Percentiles rank a stretch among this genome's conserved stretches.
These are phyloP conservation scores for Cercospora citrullina DNA, from an alignment of 2,329 filamentous ascomycete species.

Conservation along the genomic window DNA sequence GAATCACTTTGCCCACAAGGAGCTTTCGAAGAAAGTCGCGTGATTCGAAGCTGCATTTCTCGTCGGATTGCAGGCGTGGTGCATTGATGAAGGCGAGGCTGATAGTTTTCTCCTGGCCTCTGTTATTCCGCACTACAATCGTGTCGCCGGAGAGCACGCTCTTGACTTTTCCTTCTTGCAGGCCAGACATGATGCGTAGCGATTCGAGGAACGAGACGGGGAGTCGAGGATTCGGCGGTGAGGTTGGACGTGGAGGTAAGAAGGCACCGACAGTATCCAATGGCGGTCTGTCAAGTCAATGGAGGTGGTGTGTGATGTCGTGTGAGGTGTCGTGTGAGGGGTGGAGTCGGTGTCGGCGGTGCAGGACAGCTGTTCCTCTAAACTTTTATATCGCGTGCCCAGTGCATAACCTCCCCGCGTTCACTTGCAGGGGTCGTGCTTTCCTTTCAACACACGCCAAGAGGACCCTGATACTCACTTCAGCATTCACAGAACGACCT, in stretches of 20 bases:
- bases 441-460: neutral
- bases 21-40: conserved; percentile 86
- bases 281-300: neutral
- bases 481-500: neutral
- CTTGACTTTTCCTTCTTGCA: conserved; percentile 78
- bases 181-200: conserved; percentile 29
- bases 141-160: conserved; percentile 93
- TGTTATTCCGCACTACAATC: conserved; percentile 79
- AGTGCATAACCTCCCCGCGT: neutral
- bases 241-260: neutral
- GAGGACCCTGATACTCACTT: neutral
- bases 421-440: conserved; percentile 1
- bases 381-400: conserved; percentile 12
- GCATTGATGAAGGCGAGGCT: conserved; percentile 91
- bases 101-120: conserved; percentile 77
- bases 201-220: conserved; percentile 1
- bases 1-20: conserved; percentile 80
- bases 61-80: conserved; percentile 58
- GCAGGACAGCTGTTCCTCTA: conserved; percentile 11
- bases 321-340: conserved; percentile 2
- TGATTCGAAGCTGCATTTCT: conserved; percentile 87
- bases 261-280: conserved; percentile 1
- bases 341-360: neutral
- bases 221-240: neutral
- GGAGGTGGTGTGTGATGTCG: neutral